Percentiles rank a stretch among this genome's conserved stretches.
phyloP scores from a whole-genome alignment of 2,329 filamentous ascomycete genomes.

The Apiospora marii region DNA sequence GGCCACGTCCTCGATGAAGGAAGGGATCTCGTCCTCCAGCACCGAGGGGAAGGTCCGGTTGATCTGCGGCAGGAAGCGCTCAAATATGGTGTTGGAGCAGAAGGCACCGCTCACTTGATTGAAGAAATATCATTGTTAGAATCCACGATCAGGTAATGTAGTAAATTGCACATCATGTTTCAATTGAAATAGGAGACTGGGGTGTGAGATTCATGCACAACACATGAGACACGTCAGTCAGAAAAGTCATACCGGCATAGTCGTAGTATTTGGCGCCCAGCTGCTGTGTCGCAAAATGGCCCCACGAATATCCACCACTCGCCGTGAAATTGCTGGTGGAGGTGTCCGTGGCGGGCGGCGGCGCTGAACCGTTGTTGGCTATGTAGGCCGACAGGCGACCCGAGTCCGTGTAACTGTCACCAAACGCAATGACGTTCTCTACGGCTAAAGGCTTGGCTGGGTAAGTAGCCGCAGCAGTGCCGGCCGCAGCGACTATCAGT shows the following conservation, averaged over 20 bases:
- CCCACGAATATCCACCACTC: conserved; percentile 74
- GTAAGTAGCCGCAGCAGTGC: conserved; percentile 29
- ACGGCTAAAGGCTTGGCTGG: conserved; percentile 49
- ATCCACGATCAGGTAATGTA: not conserved
- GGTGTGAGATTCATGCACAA: not conserved
- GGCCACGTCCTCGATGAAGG: conserved; percentile 59
- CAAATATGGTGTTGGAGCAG: conserved; percentile 74
- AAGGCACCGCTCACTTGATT: conserved; percentile 68
- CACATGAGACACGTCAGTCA: not conserved
- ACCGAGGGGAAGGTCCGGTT: conserved; percentile 67
- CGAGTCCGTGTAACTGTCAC: conserved; percentile 81
- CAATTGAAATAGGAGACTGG: too few species aligned
- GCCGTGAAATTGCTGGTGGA: conserved; percentile 60
- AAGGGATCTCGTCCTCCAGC: conserved; percentile 66
- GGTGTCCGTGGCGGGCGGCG: conserved; percentile 65
- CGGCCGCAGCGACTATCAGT: conserved; percentile 20
- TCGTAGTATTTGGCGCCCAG: conserved; percentile 66
- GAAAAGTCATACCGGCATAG: conserved; percentile 61
- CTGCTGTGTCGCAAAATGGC: conserved; percentile 68
- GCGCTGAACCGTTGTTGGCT: conserved; percentile 62
- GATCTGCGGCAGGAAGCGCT: conserved; percentile 59
- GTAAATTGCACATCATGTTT: too few species aligned
- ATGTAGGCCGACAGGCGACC: conserved; percentile 70
- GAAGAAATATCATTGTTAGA: not conserved
- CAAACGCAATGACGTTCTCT: conserved; percentile 72